Conservation (phyloP, 2,329 filamentous ascomycete genomes). For the Cercospora janseana region DNA sequence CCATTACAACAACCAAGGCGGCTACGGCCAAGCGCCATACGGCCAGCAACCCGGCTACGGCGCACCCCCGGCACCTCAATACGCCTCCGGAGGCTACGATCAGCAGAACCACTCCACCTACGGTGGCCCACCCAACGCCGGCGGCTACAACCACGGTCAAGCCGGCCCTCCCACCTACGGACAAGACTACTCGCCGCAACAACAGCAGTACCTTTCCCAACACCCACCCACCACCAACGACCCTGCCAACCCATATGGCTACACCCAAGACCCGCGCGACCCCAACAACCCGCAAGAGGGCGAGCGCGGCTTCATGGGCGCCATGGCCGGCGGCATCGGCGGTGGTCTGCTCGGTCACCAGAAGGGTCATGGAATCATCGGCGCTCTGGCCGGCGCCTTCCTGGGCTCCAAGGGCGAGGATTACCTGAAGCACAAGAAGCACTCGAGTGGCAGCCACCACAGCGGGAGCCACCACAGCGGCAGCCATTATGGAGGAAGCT, state of each 20-base stretch:
- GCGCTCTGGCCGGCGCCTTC: conserved; percentile 56
- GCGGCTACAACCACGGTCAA: conserved; percentile 32
- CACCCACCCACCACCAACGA: conserved; percentile 34
- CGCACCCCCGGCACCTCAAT: conserved; percentile 22
- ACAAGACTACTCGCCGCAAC: conserved; percentile 18
- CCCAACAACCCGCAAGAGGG: conserved; percentile 51
- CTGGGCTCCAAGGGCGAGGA: conserved; percentile 52
- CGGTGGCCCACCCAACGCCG: conserved; percentile 30
- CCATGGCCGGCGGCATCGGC: conserved; percentile 56
- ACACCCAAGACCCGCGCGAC: conserved; percentile 35
- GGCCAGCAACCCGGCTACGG: conserved; percentile 29
- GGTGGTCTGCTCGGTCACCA: conserved; percentile 58
- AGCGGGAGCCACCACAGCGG: not conserved
- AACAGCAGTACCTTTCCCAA: conserved; percentile 25
- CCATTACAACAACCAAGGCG: conserved; percentile 26
- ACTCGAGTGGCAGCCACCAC: not conserved
- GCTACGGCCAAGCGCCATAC: conserved; percentile 27
- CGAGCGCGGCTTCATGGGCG: conserved; percentile 58
- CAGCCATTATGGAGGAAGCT: conserved; percentile 1
- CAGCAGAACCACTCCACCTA: conserved; percentile 17
- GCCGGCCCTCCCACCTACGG: conserved; percentile 29
- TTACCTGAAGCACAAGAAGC: conserved; percentile 46
- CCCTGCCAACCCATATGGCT: conserved; percentile 40
- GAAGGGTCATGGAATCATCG: conserved; percentile 56
- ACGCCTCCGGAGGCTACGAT: conserved; percentile 27